phyloP scores from a whole-genome alignment of 1,139 yeast genomes.

The Protomyces macrosporus region DNA sequence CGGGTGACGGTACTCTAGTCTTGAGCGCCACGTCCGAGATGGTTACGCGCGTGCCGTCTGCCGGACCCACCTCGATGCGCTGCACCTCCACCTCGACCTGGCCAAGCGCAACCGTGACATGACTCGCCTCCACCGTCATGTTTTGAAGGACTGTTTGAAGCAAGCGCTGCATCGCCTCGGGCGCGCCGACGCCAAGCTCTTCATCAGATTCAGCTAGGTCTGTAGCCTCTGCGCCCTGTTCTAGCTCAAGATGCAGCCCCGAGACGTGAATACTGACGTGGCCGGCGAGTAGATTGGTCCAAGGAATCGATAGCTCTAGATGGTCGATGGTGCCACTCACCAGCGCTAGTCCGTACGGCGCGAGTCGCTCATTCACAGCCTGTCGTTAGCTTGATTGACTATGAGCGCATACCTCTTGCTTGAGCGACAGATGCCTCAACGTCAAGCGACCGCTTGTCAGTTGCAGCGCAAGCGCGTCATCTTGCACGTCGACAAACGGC shows the following conservation, averaged over 20 bases:
- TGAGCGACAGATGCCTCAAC: slow-evolving; percentile 9
- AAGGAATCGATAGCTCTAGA: slow-evolving; percentile 11
- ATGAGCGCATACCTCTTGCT: slow-evolving; percentile 1
- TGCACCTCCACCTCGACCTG: background rate
- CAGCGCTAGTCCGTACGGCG: background rate
- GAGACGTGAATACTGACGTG: background rate
- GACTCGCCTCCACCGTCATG: slow-evolving; percentile 1
- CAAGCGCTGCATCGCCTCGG: slow-evolving; percentile 9
- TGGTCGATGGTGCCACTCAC: background rate
- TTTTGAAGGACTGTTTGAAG: background rate
- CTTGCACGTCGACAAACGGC: slow-evolving; percentile 5
- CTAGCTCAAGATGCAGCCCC: slow-evolving; percentile 2
- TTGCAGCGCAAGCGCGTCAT: slow-evolving; percentile 12
- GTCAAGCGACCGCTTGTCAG: slow-evolving; percentile 2
- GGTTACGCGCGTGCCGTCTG: background rate
- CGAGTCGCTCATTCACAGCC: slow-evolving; percentile 4
- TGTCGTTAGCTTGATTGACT: background rate
- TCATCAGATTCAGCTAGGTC: slow-evolving; percentile 11
- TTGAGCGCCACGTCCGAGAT: background rate
- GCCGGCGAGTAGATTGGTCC: slow-evolving; percentile 13
- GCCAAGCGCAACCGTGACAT: background rate
- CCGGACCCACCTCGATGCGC: background rate
- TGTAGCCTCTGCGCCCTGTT: background rate
- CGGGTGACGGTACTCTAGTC: background rate
- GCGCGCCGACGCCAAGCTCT: slow-evolving; percentile 10